phyloP scores from a whole-genome alignment of 1,284 basidiomycete species.

The Waitea zeae region DNA sequence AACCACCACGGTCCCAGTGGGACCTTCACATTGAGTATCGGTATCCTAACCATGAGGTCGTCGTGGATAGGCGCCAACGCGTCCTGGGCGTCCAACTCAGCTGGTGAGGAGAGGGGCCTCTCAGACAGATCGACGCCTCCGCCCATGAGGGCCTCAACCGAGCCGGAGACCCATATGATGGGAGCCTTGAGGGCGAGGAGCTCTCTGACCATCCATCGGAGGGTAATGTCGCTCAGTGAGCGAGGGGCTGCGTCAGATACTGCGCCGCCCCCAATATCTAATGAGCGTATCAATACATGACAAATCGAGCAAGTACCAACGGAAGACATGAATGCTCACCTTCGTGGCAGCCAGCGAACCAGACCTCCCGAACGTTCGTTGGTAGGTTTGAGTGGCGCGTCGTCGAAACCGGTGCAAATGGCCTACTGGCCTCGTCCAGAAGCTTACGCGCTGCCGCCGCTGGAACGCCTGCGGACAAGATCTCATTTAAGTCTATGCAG shows the following conservation, averaged over 20 bases:
- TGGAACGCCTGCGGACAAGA: too few relatives aligned
- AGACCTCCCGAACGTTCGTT: constrained; percentile 2
- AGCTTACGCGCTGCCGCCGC: too few relatives aligned
- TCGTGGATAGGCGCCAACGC: constrained; percentile 18
- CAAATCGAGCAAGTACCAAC: too few relatives aligned
- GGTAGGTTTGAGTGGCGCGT: too few relatives aligned
- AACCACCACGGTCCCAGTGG: constrained; percentile 15
- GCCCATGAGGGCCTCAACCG: constrained; percentile 19
- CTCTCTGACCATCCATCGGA: constrained; percentile 60
- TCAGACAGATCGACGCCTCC: neutral
- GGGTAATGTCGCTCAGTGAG: constrained; percentile 37
- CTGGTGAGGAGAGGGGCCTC: neutral
- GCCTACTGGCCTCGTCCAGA: too few relatives aligned
- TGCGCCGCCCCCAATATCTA: constrained; percentile 52
- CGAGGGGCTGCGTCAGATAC: constrained; percentile 24
- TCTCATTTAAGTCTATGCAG: too few relatives aligned
- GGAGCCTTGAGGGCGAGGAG: constrained; percentile 26
- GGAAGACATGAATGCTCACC: too few relatives aligned
- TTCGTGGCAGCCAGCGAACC: constrained; percentile 4
- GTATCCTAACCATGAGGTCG: constrained; percentile 14
- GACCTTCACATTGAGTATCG: too few relatives aligned
- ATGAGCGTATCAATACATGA: too few relatives aligned
- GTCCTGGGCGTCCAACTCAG: constrained; percentile 6
- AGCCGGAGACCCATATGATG: constrained; percentile 28
- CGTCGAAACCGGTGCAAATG: too few relatives aligned